Evolutionary conservation across 306 rosid genomes (phyloP).

Genomic region (Prunus armeniaca): DNA sequence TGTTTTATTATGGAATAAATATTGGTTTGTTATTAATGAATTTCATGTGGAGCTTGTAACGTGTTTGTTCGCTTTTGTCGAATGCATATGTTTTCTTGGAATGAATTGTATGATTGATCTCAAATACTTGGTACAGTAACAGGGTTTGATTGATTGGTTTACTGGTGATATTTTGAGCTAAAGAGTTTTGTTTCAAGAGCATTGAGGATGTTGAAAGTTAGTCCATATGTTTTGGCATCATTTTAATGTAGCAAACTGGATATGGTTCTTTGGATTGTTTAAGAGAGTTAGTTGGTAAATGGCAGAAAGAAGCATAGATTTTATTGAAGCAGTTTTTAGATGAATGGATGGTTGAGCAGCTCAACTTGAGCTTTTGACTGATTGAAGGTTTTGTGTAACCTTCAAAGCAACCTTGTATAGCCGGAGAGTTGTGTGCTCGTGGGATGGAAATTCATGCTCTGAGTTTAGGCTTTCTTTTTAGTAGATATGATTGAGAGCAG

Average conservation of each 20-base stretch:
- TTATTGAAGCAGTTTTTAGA: neutral
- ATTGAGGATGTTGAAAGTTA: neutral
- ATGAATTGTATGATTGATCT: neutral
- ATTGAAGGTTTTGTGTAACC: neutral
- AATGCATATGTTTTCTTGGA: neutral
- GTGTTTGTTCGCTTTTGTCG: neutral
- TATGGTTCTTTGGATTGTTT: neutral
- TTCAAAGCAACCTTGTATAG: no score
- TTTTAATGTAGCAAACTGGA: neutral
- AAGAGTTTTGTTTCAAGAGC: neutral
- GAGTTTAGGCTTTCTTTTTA: neutral
- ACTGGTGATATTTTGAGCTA: neutral
- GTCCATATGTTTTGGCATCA: no score
- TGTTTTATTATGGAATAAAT: constrained; percentile 21
- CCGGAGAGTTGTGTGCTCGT: neutral
- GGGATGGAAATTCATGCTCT: no score
- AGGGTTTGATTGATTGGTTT: neutral
- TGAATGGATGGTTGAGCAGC: neutral
- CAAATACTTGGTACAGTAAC: neutral
- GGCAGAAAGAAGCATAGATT: neutral
- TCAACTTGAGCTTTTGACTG: neutral
- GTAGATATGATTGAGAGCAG: neutral
- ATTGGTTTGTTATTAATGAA: neutral
- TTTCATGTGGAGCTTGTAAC: neutral
- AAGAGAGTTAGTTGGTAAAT: neutral